phyloP scores from a whole-genome alignment of 2,329 filamentous ascomycete species.

The Hymenoscyphus salicellus region DNA sequence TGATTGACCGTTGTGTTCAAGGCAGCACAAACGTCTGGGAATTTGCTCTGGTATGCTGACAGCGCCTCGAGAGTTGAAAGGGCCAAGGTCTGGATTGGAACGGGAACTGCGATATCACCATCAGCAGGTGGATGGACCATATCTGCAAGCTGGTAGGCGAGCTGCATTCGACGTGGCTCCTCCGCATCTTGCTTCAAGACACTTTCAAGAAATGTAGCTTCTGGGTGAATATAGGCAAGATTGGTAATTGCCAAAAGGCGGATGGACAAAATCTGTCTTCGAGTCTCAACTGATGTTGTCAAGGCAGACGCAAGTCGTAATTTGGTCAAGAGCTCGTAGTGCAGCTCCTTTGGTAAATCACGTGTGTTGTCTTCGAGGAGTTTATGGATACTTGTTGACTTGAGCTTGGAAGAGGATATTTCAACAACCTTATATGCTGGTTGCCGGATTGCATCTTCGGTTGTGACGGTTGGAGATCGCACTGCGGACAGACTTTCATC shows the following conservation, averaged over 20 bases:
- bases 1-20: conserved; percentile 95
- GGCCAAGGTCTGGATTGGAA: conserved; percentile 77
- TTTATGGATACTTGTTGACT: conserved; percentile 52
- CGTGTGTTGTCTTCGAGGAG: conserved; percentile 54
- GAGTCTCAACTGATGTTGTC: conserved; percentile 58
- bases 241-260: conserved; percentile 87
- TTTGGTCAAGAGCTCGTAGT: conserved; percentile 82
- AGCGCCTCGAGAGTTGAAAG: conserved; percentile 82
- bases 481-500: conserved; percentile 37
- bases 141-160: conserved; percentile 89
- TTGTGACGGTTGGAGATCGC: conserved; percentile 24
- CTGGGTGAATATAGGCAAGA: conserved; percentile 81
- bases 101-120: conserved; percentile 64
- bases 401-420: conserved; percentile 55
- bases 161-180: conserved; percentile 81
- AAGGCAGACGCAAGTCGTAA: conserved; percentile 82
- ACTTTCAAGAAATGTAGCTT: conserved; percentile 79
- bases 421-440: conserved; percentile 34
- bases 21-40: conserved; percentile 81
- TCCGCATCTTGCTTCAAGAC: conserved; percentile 84
- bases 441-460: conserved; percentile 27
- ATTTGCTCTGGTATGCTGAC: conserved; percentile 72
- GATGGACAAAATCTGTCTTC: conserved; percentile 74
- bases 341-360: conserved; percentile 68
- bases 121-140: conserved; percentile 79